phyloP scores from a whole-genome alignment of 257 asterid species.

The Verbascum thapsus region DNA sequence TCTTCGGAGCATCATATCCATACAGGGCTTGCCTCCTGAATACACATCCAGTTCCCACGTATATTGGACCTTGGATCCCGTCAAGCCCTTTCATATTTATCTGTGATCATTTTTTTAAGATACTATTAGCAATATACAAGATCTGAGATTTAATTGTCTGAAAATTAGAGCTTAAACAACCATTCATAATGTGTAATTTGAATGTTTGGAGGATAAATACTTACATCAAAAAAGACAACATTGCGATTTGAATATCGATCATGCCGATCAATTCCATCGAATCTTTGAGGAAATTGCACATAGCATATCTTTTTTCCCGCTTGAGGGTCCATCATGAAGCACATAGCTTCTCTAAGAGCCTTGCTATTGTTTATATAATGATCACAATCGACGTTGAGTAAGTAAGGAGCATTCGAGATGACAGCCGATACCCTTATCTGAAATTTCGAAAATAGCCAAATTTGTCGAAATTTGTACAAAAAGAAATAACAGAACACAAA shows the following conservation, averaged over 20 bases:
- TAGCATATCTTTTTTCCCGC: slow-evolving; percentile 73
- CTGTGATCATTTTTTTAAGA: slow-evolving; percentile 35
- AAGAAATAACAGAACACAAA: neutral
- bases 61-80: slow-evolving; percentile 79
- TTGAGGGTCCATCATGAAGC: slow-evolving; percentile 78
- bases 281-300: slow-evolving; percentile 75
- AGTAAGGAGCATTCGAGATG: slow-evolving; percentile 68
- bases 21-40: slow-evolving; percentile 73
- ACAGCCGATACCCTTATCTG: slow-evolving; percentile 73
- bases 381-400: slow-evolving; percentile 74
- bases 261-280: slow-evolving; percentile 66
- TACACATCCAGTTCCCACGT: slow-evolving; percentile 75
- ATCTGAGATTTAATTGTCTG: neutral
- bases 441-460: slow-evolving; percentile 15
- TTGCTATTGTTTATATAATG: slow-evolving; percentile 69
- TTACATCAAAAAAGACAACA: slow-evolving; percentile 67
- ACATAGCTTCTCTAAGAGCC: slow-evolving; percentile 73
- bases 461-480: neutral
- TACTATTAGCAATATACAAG: slow-evolving; percentile 7
- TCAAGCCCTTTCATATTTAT: slow-evolving; percentile 79
- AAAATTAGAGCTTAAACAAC: neutral
- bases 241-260: slow-evolving; percentile 70
- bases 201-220: slow-evolving; percentile 18
- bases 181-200: slow-evolving; percentile 1
- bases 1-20: slow-evolving; percentile 69